Evolutionary conservation across 2,329 filamentous ascomycete genomes (phyloP).

Genomic region (Amylocarpus encephaloides): DNA sequence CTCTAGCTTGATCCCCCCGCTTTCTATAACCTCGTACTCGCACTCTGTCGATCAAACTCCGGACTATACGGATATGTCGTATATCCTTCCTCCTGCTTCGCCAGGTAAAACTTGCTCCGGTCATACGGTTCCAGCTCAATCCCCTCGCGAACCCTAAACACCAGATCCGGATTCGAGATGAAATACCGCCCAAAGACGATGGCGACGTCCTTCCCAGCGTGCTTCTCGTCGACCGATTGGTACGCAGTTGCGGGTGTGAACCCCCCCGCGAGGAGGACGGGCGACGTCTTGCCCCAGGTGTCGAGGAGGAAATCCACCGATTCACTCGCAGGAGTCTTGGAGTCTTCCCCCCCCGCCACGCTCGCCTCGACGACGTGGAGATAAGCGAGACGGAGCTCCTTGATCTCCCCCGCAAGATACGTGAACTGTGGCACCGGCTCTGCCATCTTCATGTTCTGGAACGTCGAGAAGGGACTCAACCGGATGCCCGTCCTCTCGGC

Average conservation of each 20-base stretch:
- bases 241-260: constrained; percentile 37
- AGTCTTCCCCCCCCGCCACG: constrained; percentile 10
- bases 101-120: constrained; percentile 33
- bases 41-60: constrained; percentile 19
- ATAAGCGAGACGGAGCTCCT: constrained; percentile 49
- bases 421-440: constrained; percentile 59
- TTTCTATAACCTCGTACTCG: too few species aligned
- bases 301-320: constrained; percentile 39
- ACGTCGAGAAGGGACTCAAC: constrained; percentile 53
- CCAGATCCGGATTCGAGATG: constrained; percentile 41
- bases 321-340: constrained; percentile 18
- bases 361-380: constrained; percentile 54
- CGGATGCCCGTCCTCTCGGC: constrained; percentile 49
- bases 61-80: constrained; percentile 32
- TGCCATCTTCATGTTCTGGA: constrained; percentile 57
- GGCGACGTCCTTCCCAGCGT: constrained; percentile 31
- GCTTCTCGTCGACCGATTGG: constrained; percentile 34
- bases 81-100: constrained; percentile 32
- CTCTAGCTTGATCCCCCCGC: too few species aligned
- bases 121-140: constrained; percentile 36
- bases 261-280: constrained; percentile 46
- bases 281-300: constrained; percentile 37
- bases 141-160: constrained; percentile 34
- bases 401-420: constrained; percentile 47
- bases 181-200: constrained; percentile 41